Evolutionary conservation across 1,284 basidiomycete genomes (phyloP).

Genomic region (Sphagnurus paluster): DNA sequence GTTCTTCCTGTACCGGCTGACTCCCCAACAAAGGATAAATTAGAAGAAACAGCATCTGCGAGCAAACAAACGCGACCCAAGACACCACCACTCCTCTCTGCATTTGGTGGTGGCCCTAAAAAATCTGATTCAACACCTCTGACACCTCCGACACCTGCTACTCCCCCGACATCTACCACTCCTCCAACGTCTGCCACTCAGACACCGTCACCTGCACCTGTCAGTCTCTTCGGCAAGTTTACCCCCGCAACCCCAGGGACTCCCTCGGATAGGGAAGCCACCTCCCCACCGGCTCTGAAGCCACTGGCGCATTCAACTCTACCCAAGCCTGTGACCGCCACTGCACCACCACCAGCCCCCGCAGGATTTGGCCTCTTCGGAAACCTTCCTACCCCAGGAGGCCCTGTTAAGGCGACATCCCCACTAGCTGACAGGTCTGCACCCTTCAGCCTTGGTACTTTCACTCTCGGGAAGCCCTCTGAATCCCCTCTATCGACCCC

Average conservation of each 20-base stretch:
- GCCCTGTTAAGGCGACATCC: neutral
- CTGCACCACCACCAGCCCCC: neutral
- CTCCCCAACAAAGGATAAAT: conserved; percentile 5
- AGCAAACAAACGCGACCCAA: conserved; percentile 29
- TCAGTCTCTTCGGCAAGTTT: conserved; percentile 17
- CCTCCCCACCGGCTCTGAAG: neutral
- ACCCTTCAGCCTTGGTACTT: neutral
- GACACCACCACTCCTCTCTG: conserved; percentile 44
- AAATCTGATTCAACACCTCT: conserved; percentile 17
- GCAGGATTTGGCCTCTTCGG: conserved; percentile 5
- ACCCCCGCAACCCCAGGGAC: conserved; percentile 16
- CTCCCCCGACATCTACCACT: neutral
- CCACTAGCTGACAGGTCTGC: neutral
- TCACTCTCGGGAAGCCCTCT: neutral
- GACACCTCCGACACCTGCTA: conserved; percentile 5
- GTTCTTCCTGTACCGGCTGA: conserved; percentile 12
- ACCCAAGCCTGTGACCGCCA: neutral
- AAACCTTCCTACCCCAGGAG: neutral
- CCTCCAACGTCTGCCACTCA: neutral
- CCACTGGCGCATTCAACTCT: neutral
- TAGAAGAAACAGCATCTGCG: conserved; percentile 15
- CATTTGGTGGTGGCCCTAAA: conserved; percentile 17
- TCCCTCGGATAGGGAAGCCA: conserved; percentile 5
- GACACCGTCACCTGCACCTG: conserved; percentile 6
- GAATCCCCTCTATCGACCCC: neutral